Evolutionary conservation across 2,329 filamentous ascomycete species (phyloP).

Genomic region (Trichoderma sp.): DNA sequence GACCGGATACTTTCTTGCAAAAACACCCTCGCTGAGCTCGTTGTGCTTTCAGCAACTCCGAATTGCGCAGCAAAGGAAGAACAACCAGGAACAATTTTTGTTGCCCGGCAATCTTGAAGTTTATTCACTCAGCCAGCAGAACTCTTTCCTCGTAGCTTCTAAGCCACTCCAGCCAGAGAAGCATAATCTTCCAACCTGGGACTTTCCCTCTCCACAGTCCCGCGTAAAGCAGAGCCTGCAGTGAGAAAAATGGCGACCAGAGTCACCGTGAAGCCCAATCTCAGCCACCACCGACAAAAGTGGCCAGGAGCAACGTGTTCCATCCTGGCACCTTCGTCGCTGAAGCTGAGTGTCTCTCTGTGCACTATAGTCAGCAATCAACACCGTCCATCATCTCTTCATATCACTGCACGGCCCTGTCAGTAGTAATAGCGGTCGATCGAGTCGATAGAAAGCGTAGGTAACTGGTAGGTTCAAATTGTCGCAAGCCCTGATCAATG

Average conservation of each 20-base stretch:
- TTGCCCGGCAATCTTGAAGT: background rate
- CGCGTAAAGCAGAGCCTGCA: constrained; percentile 49
- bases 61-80: background rate
- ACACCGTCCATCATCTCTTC: background rate
- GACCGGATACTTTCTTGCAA: background rate
- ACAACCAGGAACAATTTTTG: too few relatives aligned
- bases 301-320: background rate
- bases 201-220: constrained; percentile 51
- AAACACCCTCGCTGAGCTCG: background rate
- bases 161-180: background rate
- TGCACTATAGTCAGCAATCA: constrained; percentile 14
- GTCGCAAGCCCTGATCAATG: constrained; percentile 10
- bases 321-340: background rate
- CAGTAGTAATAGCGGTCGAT: constrained; percentile 20
- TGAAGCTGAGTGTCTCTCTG: background rate
- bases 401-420: constrained; percentile 34
- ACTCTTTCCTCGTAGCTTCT: background rate
- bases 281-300: background rate
- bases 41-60: background rate
- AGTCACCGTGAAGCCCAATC: constrained; percentile 25
- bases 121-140: background rate
- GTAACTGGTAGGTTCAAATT: constrained; percentile 19
- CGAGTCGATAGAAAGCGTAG: constrained; percentile 5
- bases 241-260: constrained; percentile 51
- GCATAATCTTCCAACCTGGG: background rate